Conservation (phyloP, 306 rosid species). For the Ammopiptanthus mongolicus region DNA sequence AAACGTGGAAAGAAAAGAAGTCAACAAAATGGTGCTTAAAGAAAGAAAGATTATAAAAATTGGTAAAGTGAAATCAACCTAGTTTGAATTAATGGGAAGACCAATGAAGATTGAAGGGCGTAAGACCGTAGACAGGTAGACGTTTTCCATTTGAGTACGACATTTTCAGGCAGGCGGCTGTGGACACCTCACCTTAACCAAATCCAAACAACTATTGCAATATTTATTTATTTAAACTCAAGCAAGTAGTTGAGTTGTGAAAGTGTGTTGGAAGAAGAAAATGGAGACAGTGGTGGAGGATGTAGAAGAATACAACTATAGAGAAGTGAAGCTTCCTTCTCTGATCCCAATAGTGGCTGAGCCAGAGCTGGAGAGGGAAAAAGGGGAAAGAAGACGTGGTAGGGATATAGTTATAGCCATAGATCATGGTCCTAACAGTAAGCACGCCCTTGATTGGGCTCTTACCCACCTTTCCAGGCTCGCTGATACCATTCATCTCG, state of each 20-base stretch:
- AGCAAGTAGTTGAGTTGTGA: not conserved
- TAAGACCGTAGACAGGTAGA: too few relatives aligned
- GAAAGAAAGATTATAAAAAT: too few relatives aligned
- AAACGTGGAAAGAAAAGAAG: too few relatives aligned
- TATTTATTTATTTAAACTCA: too few relatives aligned
- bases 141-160: not conserved
- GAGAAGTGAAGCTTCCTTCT: constrained; percentile 63
- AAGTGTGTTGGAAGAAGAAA: not conserved
- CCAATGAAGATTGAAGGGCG: not conserved
- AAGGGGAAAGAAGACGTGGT: constrained; percentile 66
- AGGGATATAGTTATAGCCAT: constrained; percentile 66
- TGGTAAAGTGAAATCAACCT: not conserved
- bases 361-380: constrained; percentile 65
- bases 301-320: constrained; percentile 60
- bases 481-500: constrained; percentile 79
- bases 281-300: constrained; percentile 71
- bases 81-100: not conserved
- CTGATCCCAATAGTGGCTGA: constrained; percentile 41
- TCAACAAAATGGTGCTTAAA: too few relatives aligned
- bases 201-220: too few relatives aligned
- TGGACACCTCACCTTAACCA: not conserved
- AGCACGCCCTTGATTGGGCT: constrained; percentile 91
- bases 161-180: not conserved
- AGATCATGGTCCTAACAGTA: constrained; percentile 80
- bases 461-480: constrained; percentile 67